Evolutionary conservation across 257 asterid species (phyloP).

Genomic region (Osmanthus fragrans): DNA sequence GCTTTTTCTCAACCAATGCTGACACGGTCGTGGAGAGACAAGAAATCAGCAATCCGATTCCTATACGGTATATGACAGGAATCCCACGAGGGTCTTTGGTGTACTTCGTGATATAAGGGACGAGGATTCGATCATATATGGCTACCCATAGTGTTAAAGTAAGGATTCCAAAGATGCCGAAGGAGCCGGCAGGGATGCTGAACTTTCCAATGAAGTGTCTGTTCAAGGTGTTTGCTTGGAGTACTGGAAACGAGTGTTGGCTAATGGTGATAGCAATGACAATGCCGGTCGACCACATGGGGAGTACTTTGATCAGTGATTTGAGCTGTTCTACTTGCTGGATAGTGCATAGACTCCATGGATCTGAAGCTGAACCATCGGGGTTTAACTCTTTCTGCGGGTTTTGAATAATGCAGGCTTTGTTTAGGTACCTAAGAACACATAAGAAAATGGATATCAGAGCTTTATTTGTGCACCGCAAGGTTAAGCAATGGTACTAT

Average conservation of each 20-base stretch:
- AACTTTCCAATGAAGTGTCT: conserved; percentile 42
- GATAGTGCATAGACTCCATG: conserved; percentile 60
- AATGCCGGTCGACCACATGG: conserved; percentile 77
- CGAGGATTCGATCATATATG: conserved; percentile 54
- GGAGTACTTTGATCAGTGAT: conserved; percentile 52
- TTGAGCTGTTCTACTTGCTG: conserved; percentile 69
- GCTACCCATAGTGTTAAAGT: conserved; percentile 56
- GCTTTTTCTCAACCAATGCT: conserved; percentile 54
- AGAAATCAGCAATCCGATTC: conserved; percentile 53
- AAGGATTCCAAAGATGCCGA: conserved; percentile 38
- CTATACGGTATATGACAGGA: conserved; percentile 51
- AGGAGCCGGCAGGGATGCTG: conserved; percentile 61
- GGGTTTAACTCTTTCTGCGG: conserved; percentile 43
- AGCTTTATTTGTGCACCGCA: not conserved
- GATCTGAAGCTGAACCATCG: conserved; percentile 45
- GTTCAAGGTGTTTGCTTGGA: conserved; percentile 63
- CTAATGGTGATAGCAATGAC: conserved; percentile 51
- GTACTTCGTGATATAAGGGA: conserved; percentile 44
- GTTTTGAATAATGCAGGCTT: conserved; percentile 54
- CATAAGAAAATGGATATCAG: not conserved
- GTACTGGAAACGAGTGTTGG: conserved; percentile 59
- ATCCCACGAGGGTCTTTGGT: conserved; percentile 54
- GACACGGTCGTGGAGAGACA: conserved; percentile 46
- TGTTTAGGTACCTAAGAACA: conserved; percentile 37
- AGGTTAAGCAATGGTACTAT: no score